phyloP scores from a whole-genome alignment of 106 monocot genomes.

The Apostasia ramifera region DNA sequence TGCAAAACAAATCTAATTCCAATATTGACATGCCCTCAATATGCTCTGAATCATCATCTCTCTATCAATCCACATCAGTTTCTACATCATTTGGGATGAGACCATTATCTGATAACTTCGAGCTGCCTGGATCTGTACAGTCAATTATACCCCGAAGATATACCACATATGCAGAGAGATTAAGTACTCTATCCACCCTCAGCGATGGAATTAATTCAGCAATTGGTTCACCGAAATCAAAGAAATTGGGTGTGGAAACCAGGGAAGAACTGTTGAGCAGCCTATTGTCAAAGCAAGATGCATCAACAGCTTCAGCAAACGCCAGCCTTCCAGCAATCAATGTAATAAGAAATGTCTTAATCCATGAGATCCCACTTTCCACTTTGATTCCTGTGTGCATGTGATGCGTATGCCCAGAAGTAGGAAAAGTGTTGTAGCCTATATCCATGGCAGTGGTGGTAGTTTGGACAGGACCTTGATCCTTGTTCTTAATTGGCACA shows the following conservation, averaged over 20 bases:
- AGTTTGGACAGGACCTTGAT: no score
- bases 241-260: slow-evolving; percentile 80
- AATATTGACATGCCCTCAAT: slow-evolving; percentile 23
- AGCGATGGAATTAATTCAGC: slow-evolving; percentile 47
- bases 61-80: slow-evolving; percentile 18
- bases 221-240: slow-evolving; percentile 64
- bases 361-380: slow-evolving; percentile 1
- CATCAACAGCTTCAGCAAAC: slow-evolving; percentile 19
- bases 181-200: slow-evolving; percentile 44
- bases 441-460: no score
- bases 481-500: no score
- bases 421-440: no score
- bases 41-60: slow-evolving; percentile 32
- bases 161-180: slow-evolving; percentile 67
- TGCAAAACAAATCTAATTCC: slow-evolving; percentile 28
- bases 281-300: slow-evolving; percentile 44
- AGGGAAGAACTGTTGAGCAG: slow-evolving; percentile 59
- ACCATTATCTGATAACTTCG: slow-evolving; percentile 18
- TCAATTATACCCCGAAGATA: slow-evolving; percentile 39
- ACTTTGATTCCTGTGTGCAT: neutral
- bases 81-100: slow-evolving; percentile 26
- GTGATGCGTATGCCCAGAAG: neutral
- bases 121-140: slow-evolving; percentile 28
- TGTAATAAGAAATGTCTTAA: slow-evolving; percentile 24
- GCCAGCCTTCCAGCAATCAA: slow-evolving; percentile 29